Evolutionary conservation across 176 grass and related monocot species (phyloP).

Genomic region (Paspalum vaginatum): DNA sequence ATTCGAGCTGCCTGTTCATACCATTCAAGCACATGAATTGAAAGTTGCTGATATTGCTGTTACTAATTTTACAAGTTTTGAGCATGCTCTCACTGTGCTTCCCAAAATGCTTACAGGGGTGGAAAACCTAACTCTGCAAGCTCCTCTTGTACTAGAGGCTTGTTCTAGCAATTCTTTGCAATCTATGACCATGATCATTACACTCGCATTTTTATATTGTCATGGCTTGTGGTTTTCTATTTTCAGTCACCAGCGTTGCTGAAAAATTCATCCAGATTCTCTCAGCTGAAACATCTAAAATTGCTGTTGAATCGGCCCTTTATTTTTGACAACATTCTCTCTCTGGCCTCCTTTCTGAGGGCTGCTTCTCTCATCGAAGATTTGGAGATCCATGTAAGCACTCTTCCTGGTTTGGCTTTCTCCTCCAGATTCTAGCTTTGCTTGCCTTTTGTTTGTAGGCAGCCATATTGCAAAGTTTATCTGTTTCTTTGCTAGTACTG

Average conservation of each 20-base stretch:
- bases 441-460: no score
- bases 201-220: not conserved
- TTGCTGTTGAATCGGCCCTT: not conserved
- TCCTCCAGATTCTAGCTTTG: no score
- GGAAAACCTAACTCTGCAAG: constrained; percentile 8
- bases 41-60: not conserved
- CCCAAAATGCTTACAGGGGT: constrained; percentile 21
- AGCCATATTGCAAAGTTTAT: not conserved
- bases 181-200: not conserved
- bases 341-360: constrained; percentile 20
- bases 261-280: constrained; percentile 16
- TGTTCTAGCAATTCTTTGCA: not conserved
- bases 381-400: constrained; percentile 32
- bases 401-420: not conserved
- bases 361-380: constrained; percentile 30
- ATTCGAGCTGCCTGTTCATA: not conserved
- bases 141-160: not conserved
- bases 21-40: not conserved
- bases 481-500: not conserved
- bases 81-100: constrained; percentile 22
- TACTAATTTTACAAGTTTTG: not conserved
- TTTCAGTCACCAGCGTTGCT: not conserved
- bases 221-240: not conserved
- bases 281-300: constrained; percentile 16
- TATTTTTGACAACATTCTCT: constrained; percentile 5